These are phyloP conservation scores for Tolypocladium tundrense DNA, from an alignment of 2,329 filamentous ascomycete species.

Conservation along the genomic window DNA sequence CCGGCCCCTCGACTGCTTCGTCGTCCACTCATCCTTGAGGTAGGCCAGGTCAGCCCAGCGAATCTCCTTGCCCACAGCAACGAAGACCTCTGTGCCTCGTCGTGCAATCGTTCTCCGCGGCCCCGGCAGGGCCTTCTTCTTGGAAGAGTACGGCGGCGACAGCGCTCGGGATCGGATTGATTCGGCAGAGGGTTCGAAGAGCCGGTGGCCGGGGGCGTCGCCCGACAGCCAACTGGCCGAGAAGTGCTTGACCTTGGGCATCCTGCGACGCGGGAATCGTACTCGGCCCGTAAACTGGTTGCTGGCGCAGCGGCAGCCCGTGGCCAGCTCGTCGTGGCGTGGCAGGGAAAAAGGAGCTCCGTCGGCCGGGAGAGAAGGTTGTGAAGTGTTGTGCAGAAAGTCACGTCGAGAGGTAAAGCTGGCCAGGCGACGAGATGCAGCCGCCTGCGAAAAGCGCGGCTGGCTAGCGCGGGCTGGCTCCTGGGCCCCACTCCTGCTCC, in stretches of 20 bases:
- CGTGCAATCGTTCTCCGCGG: constrained; percentile 62
- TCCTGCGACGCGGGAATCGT: constrained; percentile 25
- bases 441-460: neutral
- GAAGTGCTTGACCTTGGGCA: constrained; percentile 81
- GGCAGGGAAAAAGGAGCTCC: neutral
- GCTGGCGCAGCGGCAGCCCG: neutral
- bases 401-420: neutral
- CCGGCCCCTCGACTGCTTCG: constrained; percentile 17
- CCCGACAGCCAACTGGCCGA: constrained; percentile 80
- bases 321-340: neutral
- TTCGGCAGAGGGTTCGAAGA: constrained; percentile 52
- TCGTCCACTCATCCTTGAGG: constrained; percentile 53
- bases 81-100: constrained; percentile 79
- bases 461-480: neutral
- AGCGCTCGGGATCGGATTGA: constrained; percentile 26
- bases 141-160: constrained; percentile 28
- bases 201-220: constrained; percentile 63
- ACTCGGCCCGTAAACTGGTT: neutral
- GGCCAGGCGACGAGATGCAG: neutral
- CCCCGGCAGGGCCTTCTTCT: constrained; percentile 33
- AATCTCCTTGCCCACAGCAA: constrained; percentile 80
- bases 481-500: neutral
- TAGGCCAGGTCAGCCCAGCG: constrained; percentile 80
- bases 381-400: neutral
- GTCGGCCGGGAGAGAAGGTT: neutral